Evolutionary conservation across 2,329 filamentous ascomycete genomes (phyloP).

Genomic region (Anthostomella pinea): DNA sequence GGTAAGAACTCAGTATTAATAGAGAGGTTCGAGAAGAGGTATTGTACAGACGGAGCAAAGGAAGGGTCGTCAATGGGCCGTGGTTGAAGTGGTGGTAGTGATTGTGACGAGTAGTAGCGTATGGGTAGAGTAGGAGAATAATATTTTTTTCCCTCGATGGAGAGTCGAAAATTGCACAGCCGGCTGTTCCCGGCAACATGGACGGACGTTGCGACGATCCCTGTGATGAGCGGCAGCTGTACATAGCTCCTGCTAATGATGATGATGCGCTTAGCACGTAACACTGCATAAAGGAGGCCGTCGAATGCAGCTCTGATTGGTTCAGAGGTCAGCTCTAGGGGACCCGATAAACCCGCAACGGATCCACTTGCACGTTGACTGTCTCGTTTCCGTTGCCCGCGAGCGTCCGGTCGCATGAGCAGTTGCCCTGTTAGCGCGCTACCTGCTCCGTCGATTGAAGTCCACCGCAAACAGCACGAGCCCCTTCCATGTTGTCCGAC

Average conservation of each 20-base stretch:
- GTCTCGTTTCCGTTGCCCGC: too few relatives aligned
- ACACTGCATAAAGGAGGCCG: conserved; percentile 15
- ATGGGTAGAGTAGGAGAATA: too few relatives aligned
- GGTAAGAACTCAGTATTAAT: conserved; percentile 17
- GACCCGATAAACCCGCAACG: conserved; percentile 12
- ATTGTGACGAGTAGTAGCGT: too few relatives aligned
- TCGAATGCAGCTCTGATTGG: conserved; percentile 16
- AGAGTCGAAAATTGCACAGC: too few relatives aligned
- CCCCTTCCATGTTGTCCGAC: conserved; percentile 1
- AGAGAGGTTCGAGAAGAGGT: conserved; percentile 21
- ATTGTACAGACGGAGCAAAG: conserved; percentile 29
- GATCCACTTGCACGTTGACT: too few relatives aligned
- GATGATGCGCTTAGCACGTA: conserved; percentile 21
- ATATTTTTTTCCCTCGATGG: conserved; percentile 18
- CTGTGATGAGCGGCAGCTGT: too few relatives aligned
- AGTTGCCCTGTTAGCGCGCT: neutral
- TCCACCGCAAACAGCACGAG: conserved; percentile 7
- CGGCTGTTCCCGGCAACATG: conserved; percentile 30
- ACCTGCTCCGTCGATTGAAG: neutral
- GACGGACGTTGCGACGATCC: conserved; percentile 26
- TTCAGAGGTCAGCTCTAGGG: conserved; percentile 1
- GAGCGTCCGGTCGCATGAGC: too few relatives aligned
- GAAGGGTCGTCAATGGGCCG: conserved; percentile 25
- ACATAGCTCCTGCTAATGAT: too few relatives aligned
- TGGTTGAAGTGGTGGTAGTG: conserved; percentile 6